These are phyloP conservation scores for Hygrocybe punicea DNA, from an alignment of 768 basidiomycete species.

Conservation along the genomic window DNA sequence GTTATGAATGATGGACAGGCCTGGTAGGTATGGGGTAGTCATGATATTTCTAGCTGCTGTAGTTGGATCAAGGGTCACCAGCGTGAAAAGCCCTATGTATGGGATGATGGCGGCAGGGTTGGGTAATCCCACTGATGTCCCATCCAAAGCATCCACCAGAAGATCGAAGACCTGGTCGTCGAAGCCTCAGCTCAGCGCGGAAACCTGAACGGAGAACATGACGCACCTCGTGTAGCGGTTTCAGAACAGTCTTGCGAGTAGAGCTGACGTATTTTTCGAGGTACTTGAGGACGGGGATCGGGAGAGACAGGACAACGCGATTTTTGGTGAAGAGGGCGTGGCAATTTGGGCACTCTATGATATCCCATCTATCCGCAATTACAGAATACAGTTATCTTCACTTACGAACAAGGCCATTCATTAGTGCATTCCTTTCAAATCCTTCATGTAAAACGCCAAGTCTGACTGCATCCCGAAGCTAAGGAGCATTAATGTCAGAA, in stretches of 20 bases:
- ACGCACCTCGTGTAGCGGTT: no score
- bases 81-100: conserved; percentile 11
- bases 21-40: conserved; percentile 8
- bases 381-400: conserved; percentile 10
- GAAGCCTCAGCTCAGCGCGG: no score
- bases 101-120: no score
- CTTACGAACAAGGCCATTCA: conserved; percentile 12
- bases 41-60: conserved; percentile 1
- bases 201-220: no score
- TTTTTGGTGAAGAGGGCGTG: conserved; percentile 9
- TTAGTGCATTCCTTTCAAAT: conserved; percentile 7
- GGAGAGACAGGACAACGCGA: conserved; percentile 8
- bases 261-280: conserved; percentile 7
- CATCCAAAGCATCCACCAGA: no score
- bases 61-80: conserved; percentile 9
- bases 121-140: no score
- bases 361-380: conserved; percentile 9
- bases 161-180: no score
- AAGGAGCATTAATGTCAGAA: conserved; percentile 4
- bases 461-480: conserved; percentile 11
- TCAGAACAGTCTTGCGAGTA: conserved; percentile 6
- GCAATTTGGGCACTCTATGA: conserved; percentile 12
- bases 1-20: conserved; percentile 8
- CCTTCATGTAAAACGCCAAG: conserved; percentile 10
- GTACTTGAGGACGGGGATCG: conserved; percentile 10